These are phyloP conservation scores for Sporobolomyces roseus DNA, from an alignment of 768 basidiomycete species.

Conservation along the genomic window DNA sequence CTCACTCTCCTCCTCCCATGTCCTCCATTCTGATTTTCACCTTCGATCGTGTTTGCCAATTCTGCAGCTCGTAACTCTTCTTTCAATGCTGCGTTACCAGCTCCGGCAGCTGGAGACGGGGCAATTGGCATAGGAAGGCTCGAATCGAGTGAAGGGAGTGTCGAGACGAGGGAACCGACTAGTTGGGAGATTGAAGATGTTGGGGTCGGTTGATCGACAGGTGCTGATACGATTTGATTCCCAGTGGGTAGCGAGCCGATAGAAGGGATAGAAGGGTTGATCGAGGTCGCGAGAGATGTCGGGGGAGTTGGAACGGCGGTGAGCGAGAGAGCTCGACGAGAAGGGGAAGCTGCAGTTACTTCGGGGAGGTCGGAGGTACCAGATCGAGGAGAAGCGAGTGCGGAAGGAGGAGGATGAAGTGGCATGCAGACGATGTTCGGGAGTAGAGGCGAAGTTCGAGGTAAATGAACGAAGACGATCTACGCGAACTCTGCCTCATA, in stretches of 20 bases:
- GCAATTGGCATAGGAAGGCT: constrained; percentile 6
- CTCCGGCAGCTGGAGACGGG: background rate
- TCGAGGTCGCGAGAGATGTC: background rate
- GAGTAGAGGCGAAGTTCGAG: background rate
- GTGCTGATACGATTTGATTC: background rate
- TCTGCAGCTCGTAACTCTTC: constrained; percentile 27
- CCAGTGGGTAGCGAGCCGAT: too few species aligned
- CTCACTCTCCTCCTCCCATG: constrained; percentile 5
- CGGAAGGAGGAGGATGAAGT: constrained; percentile 4
- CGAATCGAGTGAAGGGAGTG: background rate
- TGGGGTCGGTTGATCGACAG: constrained; percentile 6
- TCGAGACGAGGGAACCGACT: constrained; percentile 15
- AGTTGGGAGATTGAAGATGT: constrained; percentile 5
- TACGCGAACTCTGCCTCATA: background rate
- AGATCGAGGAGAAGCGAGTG: background rate
- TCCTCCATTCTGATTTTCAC: background rate
- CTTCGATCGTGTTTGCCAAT: background rate
- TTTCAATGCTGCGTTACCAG: constrained; percentile 14
- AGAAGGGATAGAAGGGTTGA: background rate
- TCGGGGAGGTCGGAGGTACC: background rate
- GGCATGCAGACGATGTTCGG: constrained; percentile 23
- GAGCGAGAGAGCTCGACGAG: background rate
- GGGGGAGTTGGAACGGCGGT: constrained; percentile 21
- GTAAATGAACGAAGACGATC: constrained; percentile 29
- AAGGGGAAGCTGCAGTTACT: background rate